These are phyloP conservation scores for Chlorella variabilis DNA, from an alignment of 163 green algal genomes.

Conservation along the genomic window DNA sequence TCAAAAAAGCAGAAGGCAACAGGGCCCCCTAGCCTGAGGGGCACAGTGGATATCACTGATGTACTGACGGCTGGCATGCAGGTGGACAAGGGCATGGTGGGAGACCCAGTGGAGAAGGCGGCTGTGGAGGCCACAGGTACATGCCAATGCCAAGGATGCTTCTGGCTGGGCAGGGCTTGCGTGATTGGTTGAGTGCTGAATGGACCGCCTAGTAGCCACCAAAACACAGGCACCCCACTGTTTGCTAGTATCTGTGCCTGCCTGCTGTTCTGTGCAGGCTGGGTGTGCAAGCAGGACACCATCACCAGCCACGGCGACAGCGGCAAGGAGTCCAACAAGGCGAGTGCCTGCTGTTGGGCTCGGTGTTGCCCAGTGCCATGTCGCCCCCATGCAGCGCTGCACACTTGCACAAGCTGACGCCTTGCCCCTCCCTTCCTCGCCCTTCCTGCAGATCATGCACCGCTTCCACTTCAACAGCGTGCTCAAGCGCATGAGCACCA, in stretches of 20 bases:
- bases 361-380: too few relatives aligned
- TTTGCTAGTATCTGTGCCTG: too few relatives aligned
- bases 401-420: too few relatives aligned
- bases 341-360: neutral
- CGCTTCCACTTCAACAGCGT: constrained; percentile 93
- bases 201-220: too few relatives aligned
- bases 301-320: constrained; percentile 20
- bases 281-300: constrained; percentile 41
- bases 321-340: constrained; percentile 43
- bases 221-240: too few relatives aligned
- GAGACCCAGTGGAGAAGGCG: constrained; percentile 90
- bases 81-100: constrained; percentile 78
- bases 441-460: constrained; percentile 67
- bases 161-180: too few relatives aligned
- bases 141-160: too few relatives aligned
- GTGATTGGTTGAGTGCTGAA: too few relatives aligned
- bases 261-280: constrained; percentile 33
- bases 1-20: too few relatives aligned
- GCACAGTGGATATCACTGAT: neutral
- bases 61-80: constrained; percentile 55
- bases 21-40: too few relatives aligned
- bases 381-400: too few relatives aligned
- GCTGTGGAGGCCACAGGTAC: constrained; percentile 65
- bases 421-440: neutral
- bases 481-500: constrained; percentile 93